phyloP scores from a whole-genome alignment of 257 asterid species.

The Capsicum pubescens region DNA sequence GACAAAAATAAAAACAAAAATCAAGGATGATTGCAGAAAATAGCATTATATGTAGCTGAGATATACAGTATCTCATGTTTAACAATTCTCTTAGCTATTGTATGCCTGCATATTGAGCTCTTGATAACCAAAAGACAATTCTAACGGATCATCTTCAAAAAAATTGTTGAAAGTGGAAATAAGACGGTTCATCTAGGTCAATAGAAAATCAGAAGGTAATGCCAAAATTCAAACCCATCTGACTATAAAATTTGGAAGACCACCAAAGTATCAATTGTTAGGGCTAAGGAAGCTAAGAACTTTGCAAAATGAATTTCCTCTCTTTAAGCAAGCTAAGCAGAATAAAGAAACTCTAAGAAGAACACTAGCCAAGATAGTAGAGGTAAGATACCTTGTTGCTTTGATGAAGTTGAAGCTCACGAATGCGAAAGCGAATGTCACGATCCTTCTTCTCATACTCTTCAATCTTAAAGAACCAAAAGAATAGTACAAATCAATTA shows the following conservation, averaged over 20 bases:
- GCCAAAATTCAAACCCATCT: background rate
- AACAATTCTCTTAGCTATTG: background rate
- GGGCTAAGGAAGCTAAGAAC: background rate
- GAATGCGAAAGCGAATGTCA: constrained; percentile 52
- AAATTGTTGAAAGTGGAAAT: constrained; percentile 24
- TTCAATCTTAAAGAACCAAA: constrained; percentile 55
- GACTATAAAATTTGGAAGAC: background rate
- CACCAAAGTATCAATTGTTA: background rate
- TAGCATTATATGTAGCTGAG: constrained; percentile 4
- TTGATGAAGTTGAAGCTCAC: constrained; percentile 67
- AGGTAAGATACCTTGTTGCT: constrained; percentile 58
- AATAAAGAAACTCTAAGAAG: constrained; percentile 6
- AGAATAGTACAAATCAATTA: constrained; percentile 23
- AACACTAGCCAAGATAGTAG: background rate
- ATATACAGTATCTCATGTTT: background rate
- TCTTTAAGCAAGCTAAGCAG: background rate
- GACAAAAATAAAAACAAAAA: background rate
- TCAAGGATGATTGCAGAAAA: background rate
- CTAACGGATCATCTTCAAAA: background rate
- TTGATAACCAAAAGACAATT: constrained; percentile 11
- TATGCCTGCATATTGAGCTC: constrained; percentile 2
- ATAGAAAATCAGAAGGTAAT: background rate
- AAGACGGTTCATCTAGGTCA: constrained; percentile 18
- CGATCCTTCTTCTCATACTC: constrained; percentile 54
- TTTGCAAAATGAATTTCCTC: constrained; percentile 22